Base-by-base conservation (phyloP, 352 stramenopile genomes). In the Pythium chondricola region DNA sequence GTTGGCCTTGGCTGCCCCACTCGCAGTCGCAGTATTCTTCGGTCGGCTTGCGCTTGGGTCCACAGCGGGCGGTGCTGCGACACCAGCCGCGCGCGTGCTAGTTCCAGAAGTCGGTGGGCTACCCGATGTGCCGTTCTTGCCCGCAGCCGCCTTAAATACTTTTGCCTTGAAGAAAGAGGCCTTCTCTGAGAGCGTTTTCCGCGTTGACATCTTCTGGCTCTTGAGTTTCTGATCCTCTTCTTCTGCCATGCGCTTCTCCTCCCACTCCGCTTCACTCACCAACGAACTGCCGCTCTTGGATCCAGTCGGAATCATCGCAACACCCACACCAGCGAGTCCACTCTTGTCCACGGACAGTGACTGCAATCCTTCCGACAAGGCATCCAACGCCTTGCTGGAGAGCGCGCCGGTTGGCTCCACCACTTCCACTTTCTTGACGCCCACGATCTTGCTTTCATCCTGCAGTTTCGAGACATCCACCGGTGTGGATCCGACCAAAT, bases 231-330 rank as follows among this genome's bases (percentile, higher is more conserved):
- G 74, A 46, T 88, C 78, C 43, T 93, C 82, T 45, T 93, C 82
- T 47, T 91, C 82, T 48, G 86, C 82, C 82, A 93, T 91, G 47
- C 85, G 80, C 57, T 90, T 86, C 61, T 93, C 82, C 52, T 90
- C 82, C 21, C 91, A 46, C 43, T 93, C 69, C 47, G 85, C 82
- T 41, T 93, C 79, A 1, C 71, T 89, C 11, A 87, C 52, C 32
- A 87, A 52, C 30, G 83, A 66, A 31, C 55, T 52, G 8, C 62
- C 57, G 25, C 62, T 39, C 7, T 62, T 56, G 6, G 49, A 30
- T 10, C 51, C 45, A n/a, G 30, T 27, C 25, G 24, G 20, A 0
- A 13, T 17, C 9, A 14, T 27, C 25, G 25, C 26, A 0, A 18
- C 29, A 4, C 4, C 17, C 6, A 17, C 21, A 3, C 5, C 39